Evolutionary conservation across 73 alveolate genomes (phyloP).

Genomic region (Tetrahymena malaccensis): DNA sequence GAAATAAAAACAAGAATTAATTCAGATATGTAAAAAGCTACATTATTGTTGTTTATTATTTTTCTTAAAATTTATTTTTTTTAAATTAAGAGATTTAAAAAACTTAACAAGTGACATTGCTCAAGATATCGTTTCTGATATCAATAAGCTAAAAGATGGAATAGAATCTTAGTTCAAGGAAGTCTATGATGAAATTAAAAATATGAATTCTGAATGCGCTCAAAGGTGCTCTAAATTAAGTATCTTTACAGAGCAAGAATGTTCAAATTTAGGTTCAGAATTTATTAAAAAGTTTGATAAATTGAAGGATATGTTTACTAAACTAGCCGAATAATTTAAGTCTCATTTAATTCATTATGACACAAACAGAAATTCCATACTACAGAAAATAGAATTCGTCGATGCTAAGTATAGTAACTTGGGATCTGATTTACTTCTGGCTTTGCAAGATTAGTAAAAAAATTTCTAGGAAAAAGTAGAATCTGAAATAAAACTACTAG

Average conservation of each 20-base stretch:
- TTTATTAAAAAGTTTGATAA: constrained; percentile 20
- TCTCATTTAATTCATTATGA: constrained; percentile 4
- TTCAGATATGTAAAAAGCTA: background rate
- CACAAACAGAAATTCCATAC: background rate
- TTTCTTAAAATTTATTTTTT: no score
- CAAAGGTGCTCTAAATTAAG: constrained; percentile 13
- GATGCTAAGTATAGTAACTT: constrained; percentile 4
- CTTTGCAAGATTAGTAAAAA: background rate
- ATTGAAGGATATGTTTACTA: constrained; percentile 9
- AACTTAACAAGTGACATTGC: constrained; percentile 30
- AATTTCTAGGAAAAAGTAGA: constrained; percentile 8
- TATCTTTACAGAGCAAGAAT: constrained; percentile 14
- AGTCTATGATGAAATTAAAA: background rate
- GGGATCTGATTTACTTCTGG: background rate
- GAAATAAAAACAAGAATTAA: constrained; percentile 26
- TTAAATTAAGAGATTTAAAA: constrained; percentile 4
- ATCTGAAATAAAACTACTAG: background rate
- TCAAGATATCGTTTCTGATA: constrained; percentile 21
- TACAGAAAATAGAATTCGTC: background rate
- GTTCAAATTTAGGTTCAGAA: background rate
- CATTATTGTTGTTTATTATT: no score
- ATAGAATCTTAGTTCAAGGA: background rate
- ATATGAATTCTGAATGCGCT: constrained; percentile 7
- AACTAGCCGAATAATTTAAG: constrained; percentile 22
- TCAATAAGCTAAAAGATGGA: constrained; percentile 23